Evolutionary conservation across 257 asterid species (phyloP).

Genomic region (Solanum neorickii): DNA sequence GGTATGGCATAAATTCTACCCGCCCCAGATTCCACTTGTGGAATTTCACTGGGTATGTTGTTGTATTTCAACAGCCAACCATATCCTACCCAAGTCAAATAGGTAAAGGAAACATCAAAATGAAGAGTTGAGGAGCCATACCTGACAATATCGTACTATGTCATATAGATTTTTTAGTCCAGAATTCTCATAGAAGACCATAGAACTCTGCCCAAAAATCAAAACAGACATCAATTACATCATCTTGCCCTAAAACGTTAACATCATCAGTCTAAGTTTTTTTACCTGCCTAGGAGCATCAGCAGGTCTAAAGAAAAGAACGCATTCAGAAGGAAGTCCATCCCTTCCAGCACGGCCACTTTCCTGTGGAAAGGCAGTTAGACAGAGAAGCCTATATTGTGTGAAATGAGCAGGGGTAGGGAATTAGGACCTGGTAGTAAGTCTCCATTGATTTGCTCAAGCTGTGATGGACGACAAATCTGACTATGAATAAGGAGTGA

Average conservation of each 20-base stretch:
- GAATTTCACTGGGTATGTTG: background rate
- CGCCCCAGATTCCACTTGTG: background rate
- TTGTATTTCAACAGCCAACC: background rate
- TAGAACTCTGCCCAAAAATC: slow-evolving; percentile 71
- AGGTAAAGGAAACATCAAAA: background rate
- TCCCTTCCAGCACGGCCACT: slow-evolving; percentile 99
- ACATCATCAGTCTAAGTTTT: background rate
- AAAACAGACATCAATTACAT: slow-evolving; percentile 1
- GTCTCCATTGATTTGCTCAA: slow-evolving; percentile 99
- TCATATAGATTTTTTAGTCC: slow-evolving; percentile 91
- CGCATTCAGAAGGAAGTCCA: slow-evolving; percentile 96
- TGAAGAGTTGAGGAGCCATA: slow-evolving; percentile 20
- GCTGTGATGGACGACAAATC: slow-evolving; percentile 97
- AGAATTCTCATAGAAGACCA: slow-evolving; percentile 92
- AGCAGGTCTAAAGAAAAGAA: slow-evolving; percentile 84
- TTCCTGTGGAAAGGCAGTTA: slow-evolving; percentile 48
- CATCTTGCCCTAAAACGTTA: background rate
- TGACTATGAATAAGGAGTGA: slow-evolving; percentile 43
- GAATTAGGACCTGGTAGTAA: slow-evolving; percentile 74
- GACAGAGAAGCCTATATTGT: slow-evolving; percentile 9
- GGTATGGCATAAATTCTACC: background rate
- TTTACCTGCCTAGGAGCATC: slow-evolving; percentile 94
- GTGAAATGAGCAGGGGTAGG: slow-evolving; percentile 8
- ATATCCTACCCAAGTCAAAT: background rate
- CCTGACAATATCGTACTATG: slow-evolving; percentile 83